Percentiles rank a stretch among this genome's conserved stretches.
These are phyloP conservation scores for Fomitopsis serialis DNA, from an alignment of 768 basidiomycete species.

Conservation along the genomic window DNA sequence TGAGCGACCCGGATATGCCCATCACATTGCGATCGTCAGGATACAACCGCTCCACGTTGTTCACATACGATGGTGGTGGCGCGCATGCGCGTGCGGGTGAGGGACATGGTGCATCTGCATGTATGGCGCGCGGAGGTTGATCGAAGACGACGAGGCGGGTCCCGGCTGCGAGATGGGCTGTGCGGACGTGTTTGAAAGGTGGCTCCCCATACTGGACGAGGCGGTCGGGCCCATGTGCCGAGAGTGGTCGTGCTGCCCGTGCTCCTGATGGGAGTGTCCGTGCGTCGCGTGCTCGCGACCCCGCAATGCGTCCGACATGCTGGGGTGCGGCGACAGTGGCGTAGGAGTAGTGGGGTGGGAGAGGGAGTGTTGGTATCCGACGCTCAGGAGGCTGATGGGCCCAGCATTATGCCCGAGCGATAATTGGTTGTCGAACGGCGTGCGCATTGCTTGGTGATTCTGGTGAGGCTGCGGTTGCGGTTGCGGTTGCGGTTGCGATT, in stretches of 20 bases:
- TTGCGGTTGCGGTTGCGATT: conserved; percentile 14
- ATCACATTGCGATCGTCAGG: conserved; percentile 9
- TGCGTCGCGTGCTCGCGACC: conserved; percentile 11
- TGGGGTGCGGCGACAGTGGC: conserved; percentile 18
- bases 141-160: conserved; percentile 19
- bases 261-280: conserved; percentile 17
- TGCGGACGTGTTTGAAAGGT: not conserved
- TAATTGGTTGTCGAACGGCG: conserved; percentile 15
- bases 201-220: not conserved
- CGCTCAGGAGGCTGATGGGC: conserved; percentile 25
- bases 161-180: conserved; percentile 3
- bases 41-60: conserved; percentile 26
- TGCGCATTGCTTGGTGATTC: conserved; percentile 21
- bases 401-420: conserved; percentile 11
- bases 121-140: conserved; percentile 56
- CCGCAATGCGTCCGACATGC: conserved; percentile 12
- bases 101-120: conserved; percentile 76
- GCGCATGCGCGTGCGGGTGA: conserved; percentile 73
- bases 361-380: conserved; percentile 26
- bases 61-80: conserved; percentile 60
- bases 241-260: conserved; percentile 6
- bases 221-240: not conserved
- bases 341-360: conserved; percentile 16
- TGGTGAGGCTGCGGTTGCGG: conserved; percentile 12
- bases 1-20: conserved; percentile 15